phyloP scores from a whole-genome alignment of 305 asterid species.

The Fraxinus platypoda region DNA sequence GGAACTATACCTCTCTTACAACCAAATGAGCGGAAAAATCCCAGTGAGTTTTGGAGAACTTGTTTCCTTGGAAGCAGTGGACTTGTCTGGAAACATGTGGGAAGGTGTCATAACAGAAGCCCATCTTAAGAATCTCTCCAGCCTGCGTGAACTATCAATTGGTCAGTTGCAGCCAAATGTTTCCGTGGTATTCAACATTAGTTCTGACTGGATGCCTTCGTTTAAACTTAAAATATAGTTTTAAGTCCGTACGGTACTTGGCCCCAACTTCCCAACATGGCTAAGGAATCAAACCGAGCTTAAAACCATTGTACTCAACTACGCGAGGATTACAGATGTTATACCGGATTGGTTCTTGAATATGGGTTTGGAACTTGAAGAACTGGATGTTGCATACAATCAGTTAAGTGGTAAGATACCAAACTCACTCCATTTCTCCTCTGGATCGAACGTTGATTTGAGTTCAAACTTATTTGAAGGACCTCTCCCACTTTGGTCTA shows the following conservation, averaged over 20 bases:
- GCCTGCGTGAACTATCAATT: conserved; percentile 24
- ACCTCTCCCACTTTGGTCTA: conserved; percentile 36
- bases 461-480: conserved; percentile 28
- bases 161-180: conserved; percentile 16
- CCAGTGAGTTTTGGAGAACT: conserved; percentile 36
- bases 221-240: too few species aligned
- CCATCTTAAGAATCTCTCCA: conserved; percentile 31
- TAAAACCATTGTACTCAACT: conserved; percentile 11
- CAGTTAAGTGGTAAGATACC: conserved; percentile 26
- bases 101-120: conserved; percentile 43
- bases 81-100: conserved; percentile 28
- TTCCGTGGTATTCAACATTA: conserved; percentile 31
- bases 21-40: conserved; percentile 35
- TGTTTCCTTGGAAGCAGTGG: conserved; percentile 16
- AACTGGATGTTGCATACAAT: conserved; percentile 26
- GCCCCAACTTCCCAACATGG: conserved; percentile 38
- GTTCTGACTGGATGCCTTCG: conserved; percentile 34
- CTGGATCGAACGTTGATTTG: conserved; percentile 22
- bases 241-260: too few species aligned
- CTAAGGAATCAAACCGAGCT: conserved; percentile 31
- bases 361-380: conserved; percentile 22
- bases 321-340: conserved; percentile 21
- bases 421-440: conserved; percentile 16
- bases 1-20: conserved; percentile 26
- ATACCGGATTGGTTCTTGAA: conserved; percentile 36